These are phyloP conservation scores for Fusarium dimerum DNA, from an alignment of 2,329 filamentous ascomycete genomes.

Conservation along the genomic window DNA sequence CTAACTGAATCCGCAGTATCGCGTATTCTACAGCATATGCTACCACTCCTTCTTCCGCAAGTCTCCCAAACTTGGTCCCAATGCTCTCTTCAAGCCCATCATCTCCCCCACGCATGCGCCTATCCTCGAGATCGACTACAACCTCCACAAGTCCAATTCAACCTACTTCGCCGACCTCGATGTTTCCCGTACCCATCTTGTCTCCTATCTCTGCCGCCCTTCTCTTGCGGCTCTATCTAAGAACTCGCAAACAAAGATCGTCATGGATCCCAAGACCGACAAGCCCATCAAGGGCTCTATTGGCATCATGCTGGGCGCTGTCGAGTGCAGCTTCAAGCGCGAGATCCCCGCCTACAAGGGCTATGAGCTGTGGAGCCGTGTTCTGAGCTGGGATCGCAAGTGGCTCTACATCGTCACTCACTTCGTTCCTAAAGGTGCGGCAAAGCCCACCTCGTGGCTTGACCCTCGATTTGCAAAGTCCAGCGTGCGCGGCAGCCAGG, in stretches of 20 bases:
- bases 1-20: constrained; percentile 42
- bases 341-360: constrained; percentile 70
- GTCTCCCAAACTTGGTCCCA: constrained; percentile 51
- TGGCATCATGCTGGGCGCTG: constrained; percentile 69
- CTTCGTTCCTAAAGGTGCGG: constrained; percentile 65
- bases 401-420: constrained; percentile 78
- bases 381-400: constrained; percentile 77
- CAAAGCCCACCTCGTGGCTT: constrained; percentile 56
- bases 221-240: constrained; percentile 54
- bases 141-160: constrained; percentile 78
- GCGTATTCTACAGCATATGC: constrained; percentile 59
- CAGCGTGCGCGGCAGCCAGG: constrained; percentile 40
- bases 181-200: constrained; percentile 77
- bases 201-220: constrained; percentile 66
- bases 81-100: constrained; percentile 72
- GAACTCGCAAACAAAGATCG: constrained; percentile 52
- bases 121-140: constrained; percentile 81
- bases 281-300: constrained; percentile 55
- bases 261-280: constrained; percentile 49
- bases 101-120: constrained; percentile 68
- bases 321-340: constrained; percentile 71
- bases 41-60: constrained; percentile 54
- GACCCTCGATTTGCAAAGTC: constrained; percentile 46
- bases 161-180: constrained; percentile 90
- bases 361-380: constrained; percentile 73